Evolutionary conservation across 2,329 filamentous ascomycete species (phyloP).

Genomic region (Drechslera avenae): DNA sequence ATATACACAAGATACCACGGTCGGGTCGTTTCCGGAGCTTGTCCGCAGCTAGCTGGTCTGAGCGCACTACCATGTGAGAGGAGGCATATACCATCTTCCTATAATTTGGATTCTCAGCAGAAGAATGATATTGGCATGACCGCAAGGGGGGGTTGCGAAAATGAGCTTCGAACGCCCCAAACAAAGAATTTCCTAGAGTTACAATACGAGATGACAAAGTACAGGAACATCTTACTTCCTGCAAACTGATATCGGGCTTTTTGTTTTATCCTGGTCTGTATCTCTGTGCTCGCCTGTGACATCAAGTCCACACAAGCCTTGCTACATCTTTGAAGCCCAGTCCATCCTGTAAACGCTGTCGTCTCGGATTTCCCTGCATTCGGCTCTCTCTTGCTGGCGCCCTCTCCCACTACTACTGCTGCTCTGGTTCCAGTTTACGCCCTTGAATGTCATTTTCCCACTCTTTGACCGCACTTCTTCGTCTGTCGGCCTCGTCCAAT

Average conservation of each 20-base stretch:
- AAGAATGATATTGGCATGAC: conserved; percentile 13
- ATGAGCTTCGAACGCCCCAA: conserved; percentile 7
- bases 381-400: too few species aligned
- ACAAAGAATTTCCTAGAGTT: conserved; percentile 14
- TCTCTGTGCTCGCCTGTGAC: background rate
- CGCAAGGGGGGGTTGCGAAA: background rate
- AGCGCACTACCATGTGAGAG: conserved; percentile 24
- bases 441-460: background rate
- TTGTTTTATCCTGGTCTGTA: background rate
- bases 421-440: background rate
- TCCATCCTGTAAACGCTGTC: background rate
- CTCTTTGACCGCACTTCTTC: background rate
- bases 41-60: conserved; percentile 32
- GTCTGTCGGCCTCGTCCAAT: conserved; percentile 9
- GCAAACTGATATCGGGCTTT: background rate
- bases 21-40: conserved; percentile 25
- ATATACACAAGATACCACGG: conserved; percentile 31
- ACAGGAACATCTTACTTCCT: conserved; percentile 19
- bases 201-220: conserved; percentile 14
- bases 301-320: background rate
- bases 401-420: background rate
- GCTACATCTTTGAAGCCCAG: background rate
- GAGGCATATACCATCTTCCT: conserved; percentile 17
- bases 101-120: conserved; percentile 19
- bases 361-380: background rate